These are phyloP conservation scores for Umbelopsis sp. DNA, from an alignment of 192 early-diverging fungal genomes.

Conservation along the genomic window DNA sequence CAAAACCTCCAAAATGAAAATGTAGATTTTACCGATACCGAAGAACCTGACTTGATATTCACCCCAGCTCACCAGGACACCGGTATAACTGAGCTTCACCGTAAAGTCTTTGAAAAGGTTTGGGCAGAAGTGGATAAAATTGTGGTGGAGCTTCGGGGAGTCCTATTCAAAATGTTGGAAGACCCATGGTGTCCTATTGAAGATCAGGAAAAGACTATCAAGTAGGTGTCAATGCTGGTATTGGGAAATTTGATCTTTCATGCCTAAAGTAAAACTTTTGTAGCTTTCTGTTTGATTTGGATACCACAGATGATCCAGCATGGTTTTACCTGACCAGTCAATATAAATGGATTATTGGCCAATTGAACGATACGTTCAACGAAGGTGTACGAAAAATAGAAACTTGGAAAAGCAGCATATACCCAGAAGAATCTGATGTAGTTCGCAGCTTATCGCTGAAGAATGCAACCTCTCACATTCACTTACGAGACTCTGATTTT, in stretches of 20 bases:
- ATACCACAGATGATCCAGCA: slow-evolving; percentile 85
- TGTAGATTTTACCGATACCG: slow-evolving; percentile 27
- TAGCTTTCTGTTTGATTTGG: slow-evolving; percentile 73
- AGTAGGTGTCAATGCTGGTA: slow-evolving; percentile 48
- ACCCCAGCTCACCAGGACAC: slow-evolving; percentile 24
- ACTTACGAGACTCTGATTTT: slow-evolving; percentile 47
- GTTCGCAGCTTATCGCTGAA: slow-evolving; percentile 35
- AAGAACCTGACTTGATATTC: slow-evolving; percentile 19
- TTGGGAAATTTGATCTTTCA: background rate
- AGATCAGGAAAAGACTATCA: slow-evolving; percentile 87
- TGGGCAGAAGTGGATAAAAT: slow-evolving; percentile 92
- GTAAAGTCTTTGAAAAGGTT: slow-evolving; percentile 90
- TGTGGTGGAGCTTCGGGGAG: slow-evolving; percentile 70
- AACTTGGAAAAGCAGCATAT: slow-evolving; percentile 31
- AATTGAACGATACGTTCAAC: slow-evolving; percentile 71
- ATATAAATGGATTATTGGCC: slow-evolving; percentile 82
- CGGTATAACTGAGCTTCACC: slow-evolving; percentile 41
- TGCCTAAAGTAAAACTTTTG: background rate
- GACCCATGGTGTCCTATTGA: slow-evolving; percentile 81
- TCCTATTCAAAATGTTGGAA: slow-evolving; percentile 74
- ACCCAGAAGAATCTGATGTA: slow-evolving; percentile 23
- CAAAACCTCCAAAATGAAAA: slow-evolving; percentile 47
- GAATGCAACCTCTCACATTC: slow-evolving; percentile 37
- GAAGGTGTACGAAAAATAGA: slow-evolving; percentile 54
- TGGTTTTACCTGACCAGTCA: slow-evolving; percentile 88